Evolutionary conservation across 2,329 filamentous ascomycete species (phyloP).

Genomic region (Aureobasidium zeae): DNA sequence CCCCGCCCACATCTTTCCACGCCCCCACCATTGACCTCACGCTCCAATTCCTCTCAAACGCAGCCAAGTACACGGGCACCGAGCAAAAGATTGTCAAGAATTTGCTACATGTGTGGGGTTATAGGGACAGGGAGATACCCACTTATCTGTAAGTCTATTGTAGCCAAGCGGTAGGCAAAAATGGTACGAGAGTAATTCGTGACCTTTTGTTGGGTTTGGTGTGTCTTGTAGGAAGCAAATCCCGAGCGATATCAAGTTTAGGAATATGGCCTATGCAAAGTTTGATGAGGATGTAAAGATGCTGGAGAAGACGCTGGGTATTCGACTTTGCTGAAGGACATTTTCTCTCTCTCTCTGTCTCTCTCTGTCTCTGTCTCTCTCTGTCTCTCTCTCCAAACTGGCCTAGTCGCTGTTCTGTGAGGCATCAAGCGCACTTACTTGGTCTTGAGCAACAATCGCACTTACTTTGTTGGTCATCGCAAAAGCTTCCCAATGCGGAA

Average conservation of each 20-base stretch:
- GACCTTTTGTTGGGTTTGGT: neutral
- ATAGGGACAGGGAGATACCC: neutral
- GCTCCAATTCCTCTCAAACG: constrained; percentile 59
- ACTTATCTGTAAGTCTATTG: neutral
- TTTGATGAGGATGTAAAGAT: constrained; percentile 62
- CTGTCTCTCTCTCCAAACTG: no score
- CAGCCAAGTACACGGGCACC: constrained; percentile 52
- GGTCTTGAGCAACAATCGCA: no score
- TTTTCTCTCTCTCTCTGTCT: no score
- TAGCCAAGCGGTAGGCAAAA: neutral
- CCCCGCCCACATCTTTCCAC: constrained; percentile 26
- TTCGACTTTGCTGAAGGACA: constrained; percentile 40
- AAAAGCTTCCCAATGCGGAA: no score
- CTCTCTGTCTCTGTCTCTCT: no score
- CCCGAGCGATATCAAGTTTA: constrained; percentile 26
- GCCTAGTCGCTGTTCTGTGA: no score
- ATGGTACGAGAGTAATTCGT: no score
- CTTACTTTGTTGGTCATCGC: no score
- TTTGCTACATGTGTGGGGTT: constrained; percentile 43
- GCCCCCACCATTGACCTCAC: constrained; percentile 48
- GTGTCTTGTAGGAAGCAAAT: constrained; percentile 2
- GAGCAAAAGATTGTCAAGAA: constrained; percentile 68
- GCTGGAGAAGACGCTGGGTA: constrained; percentile 64
- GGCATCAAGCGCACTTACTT: no score
- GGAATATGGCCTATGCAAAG: constrained; percentile 42